These are phyloP conservation scores for Pythium grandisporangium DNA, from an alignment of 352 stramenopile genomes.

Conservation along the genomic window DNA sequence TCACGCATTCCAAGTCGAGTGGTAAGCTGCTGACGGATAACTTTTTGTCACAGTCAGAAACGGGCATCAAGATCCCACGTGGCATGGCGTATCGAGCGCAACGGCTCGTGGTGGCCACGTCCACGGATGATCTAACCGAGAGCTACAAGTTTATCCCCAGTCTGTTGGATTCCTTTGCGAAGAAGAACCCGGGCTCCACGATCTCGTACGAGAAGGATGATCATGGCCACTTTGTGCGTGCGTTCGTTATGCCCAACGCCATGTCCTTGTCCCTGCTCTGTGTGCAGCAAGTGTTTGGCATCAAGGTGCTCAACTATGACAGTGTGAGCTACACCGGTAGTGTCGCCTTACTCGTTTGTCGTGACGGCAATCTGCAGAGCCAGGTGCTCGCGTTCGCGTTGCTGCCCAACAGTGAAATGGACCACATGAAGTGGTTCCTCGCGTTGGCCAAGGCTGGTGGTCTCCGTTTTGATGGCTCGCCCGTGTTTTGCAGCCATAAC, in stretches of 20 bases:
- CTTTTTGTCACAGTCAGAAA: conserved; percentile 56
- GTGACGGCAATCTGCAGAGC: conserved; percentile 60
- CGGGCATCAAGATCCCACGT: conserved; percentile 55
- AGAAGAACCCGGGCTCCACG: conserved; percentile 60
- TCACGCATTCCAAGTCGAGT: conserved; percentile 70
- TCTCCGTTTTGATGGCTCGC: conserved; percentile 32
- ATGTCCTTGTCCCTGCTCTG: conserved; percentile 28
- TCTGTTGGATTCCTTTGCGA: conserved; percentile 55
- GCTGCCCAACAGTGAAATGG: conserved; percentile 47
- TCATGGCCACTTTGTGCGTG: conserved; percentile 53
- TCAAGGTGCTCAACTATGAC: conserved; percentile 65
- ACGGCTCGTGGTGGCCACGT: conserved; percentile 52
- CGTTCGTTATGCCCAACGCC: conserved; percentile 62
- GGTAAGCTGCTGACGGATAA: conserved; percentile 73
- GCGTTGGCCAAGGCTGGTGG: conserved; percentile 35
- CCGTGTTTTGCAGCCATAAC: conserved; percentile 50
- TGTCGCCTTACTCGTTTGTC: conserved; percentile 46
- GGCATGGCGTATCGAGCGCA: conserved; percentile 67
- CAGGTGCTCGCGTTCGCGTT: conserved; percentile 64
- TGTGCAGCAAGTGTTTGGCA: conserved; percentile 59
- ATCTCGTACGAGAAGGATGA: conserved; percentile 53
- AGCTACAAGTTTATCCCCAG: conserved; percentile 81
- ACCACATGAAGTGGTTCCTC: conserved; percentile 75
- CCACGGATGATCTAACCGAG: conserved; percentile 62
- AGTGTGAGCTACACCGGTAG: conserved; percentile 63